Evolutionary conservation across 2,329 filamentous ascomycete genomes (phyloP).

Genomic region (Colletotrichum sp.): DNA sequence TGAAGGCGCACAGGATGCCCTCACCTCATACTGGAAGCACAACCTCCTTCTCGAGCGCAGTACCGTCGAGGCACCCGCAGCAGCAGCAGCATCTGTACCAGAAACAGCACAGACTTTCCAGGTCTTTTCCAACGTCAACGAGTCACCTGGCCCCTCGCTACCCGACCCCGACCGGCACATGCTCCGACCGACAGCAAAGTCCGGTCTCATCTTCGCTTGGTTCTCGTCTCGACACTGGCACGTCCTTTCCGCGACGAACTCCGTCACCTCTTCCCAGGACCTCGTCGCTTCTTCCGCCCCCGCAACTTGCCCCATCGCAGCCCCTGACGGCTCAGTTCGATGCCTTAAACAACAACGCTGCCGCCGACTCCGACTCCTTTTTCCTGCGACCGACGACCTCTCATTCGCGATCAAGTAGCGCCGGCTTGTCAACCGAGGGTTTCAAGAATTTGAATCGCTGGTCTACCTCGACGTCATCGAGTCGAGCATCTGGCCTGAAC

Average conservation of each 20-base stretch:
- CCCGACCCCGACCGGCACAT: neutral
- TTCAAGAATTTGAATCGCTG: slow-evolving; percentile 53
- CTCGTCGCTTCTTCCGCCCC: slow-evolving; percentile 3
- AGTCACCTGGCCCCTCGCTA: slow-evolving; percentile 3
- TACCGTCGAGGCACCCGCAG: neutral
- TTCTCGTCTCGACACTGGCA: slow-evolving; percentile 8
- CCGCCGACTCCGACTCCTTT: neutral
- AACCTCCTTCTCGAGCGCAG: neutral
- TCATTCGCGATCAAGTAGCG: slow-evolving; percentile 40
- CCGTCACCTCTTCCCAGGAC: slow-evolving; percentile 1
- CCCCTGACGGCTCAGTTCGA: neutral
- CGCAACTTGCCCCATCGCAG: neutral
- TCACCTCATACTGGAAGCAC: neutral
- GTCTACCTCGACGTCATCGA: slow-evolving; percentile 54
- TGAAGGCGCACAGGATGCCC: slow-evolving; percentile 13
- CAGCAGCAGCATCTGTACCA: neutral
- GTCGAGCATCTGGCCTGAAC: slow-evolving; percentile 27
- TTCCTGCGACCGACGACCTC: neutral
- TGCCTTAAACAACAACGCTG: neutral
- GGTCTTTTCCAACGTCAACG: slow-evolving; percentile 1
- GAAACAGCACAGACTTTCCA: slow-evolving; percentile 17
- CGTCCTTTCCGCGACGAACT: neutral
- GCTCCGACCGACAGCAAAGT: slow-evolving; percentile 9
- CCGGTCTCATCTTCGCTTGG: slow-evolving; percentile 17
- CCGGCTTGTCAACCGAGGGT: slow-evolving; percentile 40